Percentiles rank a stretch among this genome's conserved stretches.
Conservation (phyloP, 345 rosid species). For the Pistacia vera region DNA sequence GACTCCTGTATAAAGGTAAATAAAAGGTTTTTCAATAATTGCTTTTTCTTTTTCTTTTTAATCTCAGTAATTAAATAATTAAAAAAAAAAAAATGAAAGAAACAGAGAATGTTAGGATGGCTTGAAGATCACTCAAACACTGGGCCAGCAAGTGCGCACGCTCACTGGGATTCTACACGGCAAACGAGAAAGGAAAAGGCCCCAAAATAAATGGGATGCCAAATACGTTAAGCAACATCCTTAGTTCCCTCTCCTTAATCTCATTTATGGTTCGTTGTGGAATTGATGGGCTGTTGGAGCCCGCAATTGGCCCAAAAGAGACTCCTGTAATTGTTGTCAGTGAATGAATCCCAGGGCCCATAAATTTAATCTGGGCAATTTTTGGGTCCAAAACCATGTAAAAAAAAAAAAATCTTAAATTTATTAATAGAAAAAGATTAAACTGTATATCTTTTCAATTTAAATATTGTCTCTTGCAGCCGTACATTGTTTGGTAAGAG, state of each 20-base stretch:
- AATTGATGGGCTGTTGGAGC: too few relatives aligned
- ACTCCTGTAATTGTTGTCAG: neutral
- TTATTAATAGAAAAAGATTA: too few relatives aligned
- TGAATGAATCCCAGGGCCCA: neutral
- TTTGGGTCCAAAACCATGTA: neutral
- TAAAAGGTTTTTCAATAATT: neutral
- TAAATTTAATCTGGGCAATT: too few relatives aligned
- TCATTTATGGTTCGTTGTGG: conserved; percentile 76
- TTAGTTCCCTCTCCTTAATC: conserved; percentile 39
- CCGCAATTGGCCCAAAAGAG: neutral
- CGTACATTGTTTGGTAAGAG: conserved; percentile 4
- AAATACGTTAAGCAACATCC: conserved; percentile 73
- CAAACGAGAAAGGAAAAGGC: conserved; percentile 1
- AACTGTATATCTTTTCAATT: neutral
- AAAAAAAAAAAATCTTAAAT: too few relatives aligned
- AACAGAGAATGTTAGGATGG: conserved; percentile 56
- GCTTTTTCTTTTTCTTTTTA: neutral
- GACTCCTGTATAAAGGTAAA: conserved; percentile 29
- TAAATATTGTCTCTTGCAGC: neutral
- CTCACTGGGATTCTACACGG: conserved; percentile 27
- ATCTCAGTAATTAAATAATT: neutral
- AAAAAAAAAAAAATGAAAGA: neutral
- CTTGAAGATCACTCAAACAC: conserved; percentile 63
- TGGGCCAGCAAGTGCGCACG: conserved; percentile 37
- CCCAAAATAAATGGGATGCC: conserved; percentile 31